Percentiles rank a stretch among this genome's conserved stretches.
phyloP scores from a whole-genome alignment of 202 grass and related monocot genomes.

The Setaria italica region DNA sequence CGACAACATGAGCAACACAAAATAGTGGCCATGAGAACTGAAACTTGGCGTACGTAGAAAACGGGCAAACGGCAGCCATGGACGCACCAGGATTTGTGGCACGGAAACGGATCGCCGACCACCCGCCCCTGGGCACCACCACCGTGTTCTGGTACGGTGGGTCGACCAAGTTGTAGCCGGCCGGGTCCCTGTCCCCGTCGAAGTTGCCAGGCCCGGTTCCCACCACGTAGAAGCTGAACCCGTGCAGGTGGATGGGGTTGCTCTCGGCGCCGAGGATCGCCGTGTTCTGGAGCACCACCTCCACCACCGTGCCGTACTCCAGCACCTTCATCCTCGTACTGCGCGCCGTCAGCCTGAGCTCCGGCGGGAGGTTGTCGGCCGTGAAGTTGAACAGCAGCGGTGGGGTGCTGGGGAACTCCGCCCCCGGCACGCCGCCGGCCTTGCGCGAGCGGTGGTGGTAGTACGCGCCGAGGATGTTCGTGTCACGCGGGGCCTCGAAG shows the following conservation, averaged over 20 bases:
- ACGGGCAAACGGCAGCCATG: not conserved
- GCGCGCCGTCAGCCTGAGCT: not conserved
- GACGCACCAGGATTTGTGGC: constrained; percentile 42
- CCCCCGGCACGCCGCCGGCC: not conserved
- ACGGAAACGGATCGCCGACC: constrained; percentile 57
- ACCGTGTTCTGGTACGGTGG: constrained; percentile 57
- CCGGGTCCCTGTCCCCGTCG: constrained; percentile 26
- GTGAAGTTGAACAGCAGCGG: constrained; percentile 54
- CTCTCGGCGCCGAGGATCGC: constrained; percentile 48
- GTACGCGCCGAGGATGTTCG: constrained; percentile 56
- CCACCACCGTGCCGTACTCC: constrained; percentile 53
- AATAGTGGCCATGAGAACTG: not conserved
- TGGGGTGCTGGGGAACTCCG: constrained; percentile 53
- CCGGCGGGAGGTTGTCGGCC: not conserved
- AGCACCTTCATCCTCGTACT: constrained; percentile 59
- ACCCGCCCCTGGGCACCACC: constrained; percentile 50
- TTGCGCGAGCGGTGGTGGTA: not conserved
- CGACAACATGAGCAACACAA: not conserved
- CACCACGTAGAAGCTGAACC: constrained; percentile 62
- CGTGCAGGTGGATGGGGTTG: constrained; percentile 76
- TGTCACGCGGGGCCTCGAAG: constrained; percentile 34
- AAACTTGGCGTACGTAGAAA: not conserved
- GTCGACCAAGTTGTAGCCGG: constrained; percentile 49
- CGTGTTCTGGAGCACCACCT: constrained; percentile 65
- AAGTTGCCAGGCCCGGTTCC: constrained; percentile 65